phyloP scores from a whole-genome alignment of 2,329 filamentous ascomycete genomes.

The Nothophoma quercina region DNA sequence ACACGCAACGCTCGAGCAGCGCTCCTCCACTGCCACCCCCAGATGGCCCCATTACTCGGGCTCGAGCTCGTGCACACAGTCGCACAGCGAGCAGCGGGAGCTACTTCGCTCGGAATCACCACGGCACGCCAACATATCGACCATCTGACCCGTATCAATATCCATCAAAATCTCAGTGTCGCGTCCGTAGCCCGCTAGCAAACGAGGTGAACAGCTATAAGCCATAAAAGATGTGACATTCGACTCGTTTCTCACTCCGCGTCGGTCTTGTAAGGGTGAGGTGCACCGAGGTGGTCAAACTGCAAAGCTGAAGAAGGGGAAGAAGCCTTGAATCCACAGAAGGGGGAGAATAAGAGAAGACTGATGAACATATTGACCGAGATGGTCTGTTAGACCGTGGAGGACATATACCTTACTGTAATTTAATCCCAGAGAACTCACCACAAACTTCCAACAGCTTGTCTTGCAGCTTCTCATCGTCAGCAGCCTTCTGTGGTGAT shows the following conservation, averaged over 20 bases:
- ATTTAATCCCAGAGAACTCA: conserved; percentile 45
- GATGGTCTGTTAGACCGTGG: too few relatives aligned
- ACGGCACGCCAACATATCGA: background rate
- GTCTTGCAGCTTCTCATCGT: conserved; percentile 55
- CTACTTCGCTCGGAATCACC: conserved; percentile 11
- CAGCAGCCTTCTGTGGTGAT: conserved; percentile 35
- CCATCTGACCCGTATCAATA: background rate
- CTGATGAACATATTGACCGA: too few relatives aligned
- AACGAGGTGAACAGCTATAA: conserved; percentile 12
- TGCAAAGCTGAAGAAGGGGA: background rate
- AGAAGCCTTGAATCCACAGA: too few relatives aligned
- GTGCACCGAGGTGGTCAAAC: conserved; percentile 21
- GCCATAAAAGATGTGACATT: conserved; percentile 30
- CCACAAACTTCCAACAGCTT: conserved; percentile 52
- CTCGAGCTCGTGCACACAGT: background rate
- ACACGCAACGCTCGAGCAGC: background rate
- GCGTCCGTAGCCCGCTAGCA: conserved; percentile 22
- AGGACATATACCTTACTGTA: conserved; percentile 36
- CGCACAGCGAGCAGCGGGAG: conserved; percentile 19
- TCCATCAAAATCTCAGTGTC: background rate
- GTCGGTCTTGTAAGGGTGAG: conserved; percentile 38
- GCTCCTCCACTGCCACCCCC: background rate
- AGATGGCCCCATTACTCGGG: background rate
- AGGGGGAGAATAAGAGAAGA: too few relatives aligned
- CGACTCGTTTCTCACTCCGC: conserved; percentile 36